Conservation (phyloP, 305 asterid species). For the Andrographis paniculata region DNA sequence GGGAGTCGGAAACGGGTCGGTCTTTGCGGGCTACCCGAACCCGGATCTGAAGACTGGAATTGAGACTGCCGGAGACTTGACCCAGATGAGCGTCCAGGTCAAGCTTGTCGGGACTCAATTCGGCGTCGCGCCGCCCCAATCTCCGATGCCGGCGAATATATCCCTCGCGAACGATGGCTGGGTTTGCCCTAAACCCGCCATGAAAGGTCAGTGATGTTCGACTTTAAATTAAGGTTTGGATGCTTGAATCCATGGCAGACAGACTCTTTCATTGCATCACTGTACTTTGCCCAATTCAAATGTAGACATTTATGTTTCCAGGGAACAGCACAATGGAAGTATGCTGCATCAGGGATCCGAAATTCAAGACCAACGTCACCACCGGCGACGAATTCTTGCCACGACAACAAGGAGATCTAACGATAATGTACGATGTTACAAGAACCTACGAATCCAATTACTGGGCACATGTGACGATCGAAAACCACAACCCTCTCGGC, state of each 20-base stretch:
- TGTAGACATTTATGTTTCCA: constrained; percentile 24
- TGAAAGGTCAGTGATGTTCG: constrained; percentile 41
- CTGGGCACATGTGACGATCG: constrained; percentile 81
- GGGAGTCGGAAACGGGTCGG: constrained; percentile 65
- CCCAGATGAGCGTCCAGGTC: constrained; percentile 64
- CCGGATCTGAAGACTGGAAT: constrained; percentile 85
- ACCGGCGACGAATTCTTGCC: constrained; percentile 53
- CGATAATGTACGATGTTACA: constrained; percentile 70
- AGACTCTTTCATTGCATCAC: no score
- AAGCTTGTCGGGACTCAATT: constrained; percentile 74
- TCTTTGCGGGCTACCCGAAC: constrained; percentile 69
- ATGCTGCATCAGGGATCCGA: constrained; percentile 55
- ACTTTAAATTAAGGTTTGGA: not conserved
- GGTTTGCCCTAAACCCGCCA: constrained; percentile 54
- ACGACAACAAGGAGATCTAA: constrained; percentile 69
- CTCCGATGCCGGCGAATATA: constrained; percentile 71
- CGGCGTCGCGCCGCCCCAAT: constrained; percentile 53
- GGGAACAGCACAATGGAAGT: constrained; percentile 69
- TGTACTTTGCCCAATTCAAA: no score
- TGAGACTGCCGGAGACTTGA: constrained; percentile 83
- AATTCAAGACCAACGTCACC: constrained; percentile 42
- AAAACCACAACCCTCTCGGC: constrained; percentile 82
- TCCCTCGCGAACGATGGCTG: constrained; percentile 75
- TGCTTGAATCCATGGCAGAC: not conserved
- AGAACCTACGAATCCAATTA: constrained; percentile 67